A percentile compares a stretch with the other conserved stretches of the same genome.
These are phyloP conservation scores for Smallanthus sonchifolius DNA, from an alignment of 129 eudicot species.

Conservation along the genomic window DNA sequence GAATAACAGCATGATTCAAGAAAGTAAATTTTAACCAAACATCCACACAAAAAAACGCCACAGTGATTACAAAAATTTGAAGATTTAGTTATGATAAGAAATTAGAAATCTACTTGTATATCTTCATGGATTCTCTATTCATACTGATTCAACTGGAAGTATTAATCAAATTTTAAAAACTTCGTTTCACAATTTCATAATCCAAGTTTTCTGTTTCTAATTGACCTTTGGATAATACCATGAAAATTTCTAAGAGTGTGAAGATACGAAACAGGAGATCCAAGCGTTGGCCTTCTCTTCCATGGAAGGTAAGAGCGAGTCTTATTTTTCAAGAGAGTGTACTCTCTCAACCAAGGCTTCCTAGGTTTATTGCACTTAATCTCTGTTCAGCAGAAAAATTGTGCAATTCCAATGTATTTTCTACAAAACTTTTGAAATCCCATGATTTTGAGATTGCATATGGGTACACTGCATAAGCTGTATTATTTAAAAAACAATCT, in stretches of 20 bases:
- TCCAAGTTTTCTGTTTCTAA: background rate
- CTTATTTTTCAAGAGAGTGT: no score
- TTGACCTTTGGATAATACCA: background rate
- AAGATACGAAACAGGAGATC: no score
- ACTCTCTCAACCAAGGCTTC: no score
- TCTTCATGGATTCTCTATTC: background rate
- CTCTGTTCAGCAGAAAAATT: constrained; percentile 71
- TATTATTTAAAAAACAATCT: no score
- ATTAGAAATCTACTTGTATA: background rate
- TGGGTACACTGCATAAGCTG: constrained; percentile 54
- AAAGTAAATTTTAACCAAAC: background rate
- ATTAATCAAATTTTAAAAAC: background rate
- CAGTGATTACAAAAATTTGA: background rate
- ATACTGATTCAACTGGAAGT: background rate
- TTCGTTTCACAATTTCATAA: background rate
- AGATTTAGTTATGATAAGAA: background rate
- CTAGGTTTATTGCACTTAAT: constrained; percentile 65
- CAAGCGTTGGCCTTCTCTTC: no score
- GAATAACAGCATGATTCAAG: background rate
- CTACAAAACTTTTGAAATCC: constrained; percentile 45
- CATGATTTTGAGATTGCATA: constrained; percentile 47
- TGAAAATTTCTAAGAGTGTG: background rate
- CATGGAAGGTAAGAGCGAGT: no score
- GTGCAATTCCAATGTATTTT: constrained; percentile 42
- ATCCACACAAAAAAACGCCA: background rate